Base-by-base conservation (phyloP, 2,329 filamentous ascomycete genomes). In the Trichoderma asperellum region DNA sequence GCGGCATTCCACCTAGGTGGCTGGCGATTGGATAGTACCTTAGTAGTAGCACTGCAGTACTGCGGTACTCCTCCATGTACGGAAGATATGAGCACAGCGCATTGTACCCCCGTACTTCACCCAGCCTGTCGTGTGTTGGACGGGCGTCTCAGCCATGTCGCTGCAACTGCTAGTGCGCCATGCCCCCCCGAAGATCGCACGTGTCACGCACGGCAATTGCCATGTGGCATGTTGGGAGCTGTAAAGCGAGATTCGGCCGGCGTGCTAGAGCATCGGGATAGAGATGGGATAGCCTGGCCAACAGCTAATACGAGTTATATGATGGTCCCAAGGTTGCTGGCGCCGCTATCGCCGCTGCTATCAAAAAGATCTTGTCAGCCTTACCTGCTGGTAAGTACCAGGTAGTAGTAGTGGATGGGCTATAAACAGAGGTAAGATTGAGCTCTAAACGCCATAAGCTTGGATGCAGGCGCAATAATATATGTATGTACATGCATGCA, bases 161-260 rank as follows among this genome's bases (percentile, higher is more conserved):
- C 40, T 37, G 52, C 34, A 29, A 29, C 55, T 66, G 63, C 56
- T 66, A 57, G 68, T 63, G 63, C 63, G 34, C 49, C 47, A 49
- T 49, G 27, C 62, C 62, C 63, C 63, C 57, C 62, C 68, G 68
- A 67, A 53, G 63, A 70, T 70, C 63, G 62, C 68, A 70, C 68
- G 68, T 68, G 68, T 68, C 49, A 62, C 68, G 68, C 49, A 67
- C 68, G 68, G 68, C 68, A 62, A 70, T 55, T 62, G 63, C 68
- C 68, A 70, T 70, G 68, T 70, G 68, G 68, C 68, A 66, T 29
- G 24, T 47, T 63, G 56, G 37, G 63, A 66, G 56, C 40, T 43
- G 24, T 24, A 40, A 61, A 37, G 65, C 56, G 47, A 61, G 56
- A 55, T 61, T 68, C 65, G 57, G 56, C 65, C 47, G 65, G 56